These are phyloP conservation scores for Picea abies DNA, from an alignment of 83 land plant species.

Conservation along the genomic window DNA sequence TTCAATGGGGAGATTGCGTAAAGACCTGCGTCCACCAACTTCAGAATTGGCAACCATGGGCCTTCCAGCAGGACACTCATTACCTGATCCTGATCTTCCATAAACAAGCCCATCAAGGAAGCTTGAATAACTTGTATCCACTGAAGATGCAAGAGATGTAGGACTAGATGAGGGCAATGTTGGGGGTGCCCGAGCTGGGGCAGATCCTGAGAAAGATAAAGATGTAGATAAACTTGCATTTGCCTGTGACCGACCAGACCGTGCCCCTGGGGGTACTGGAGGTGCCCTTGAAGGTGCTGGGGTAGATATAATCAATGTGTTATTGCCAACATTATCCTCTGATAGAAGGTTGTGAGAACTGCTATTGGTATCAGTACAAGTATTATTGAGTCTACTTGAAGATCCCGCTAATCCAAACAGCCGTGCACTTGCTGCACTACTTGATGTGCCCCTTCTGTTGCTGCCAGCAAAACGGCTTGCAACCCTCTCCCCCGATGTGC, in stretches of 20 bases:
- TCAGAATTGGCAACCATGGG: conserved; percentile 9
- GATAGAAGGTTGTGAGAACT: background rate
- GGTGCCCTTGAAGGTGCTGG: background rate
- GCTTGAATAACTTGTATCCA: background rate
- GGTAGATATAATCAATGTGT: background rate
- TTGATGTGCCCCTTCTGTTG: background rate
- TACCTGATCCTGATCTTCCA: background rate
- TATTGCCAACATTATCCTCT: conserved; percentile 9
- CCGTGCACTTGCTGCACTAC: background rate
- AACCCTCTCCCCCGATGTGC: conserved; percentile 4
- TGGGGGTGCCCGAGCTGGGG: background rate
- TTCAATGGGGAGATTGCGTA: conserved; percentile 5
- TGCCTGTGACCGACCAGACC: background rate
- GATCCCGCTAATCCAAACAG: background rate
- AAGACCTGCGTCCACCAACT: conserved; percentile 13
- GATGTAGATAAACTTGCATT: background rate
- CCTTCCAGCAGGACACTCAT: conserved; percentile 1
- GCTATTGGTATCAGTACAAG: background rate
- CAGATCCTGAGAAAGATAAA: conserved; percentile 5
- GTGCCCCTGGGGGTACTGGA: background rate
- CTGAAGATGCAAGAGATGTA: background rate
- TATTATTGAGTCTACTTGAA: conserved; percentile 9
- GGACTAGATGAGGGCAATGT: conserved; percentile 7
- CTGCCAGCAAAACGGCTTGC: background rate
- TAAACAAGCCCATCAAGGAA: conserved; percentile 3